phyloP scores from a whole-genome alignment of 192 early-diverging fungal genomes.

The Spizellomyces punctatus region DNA sequence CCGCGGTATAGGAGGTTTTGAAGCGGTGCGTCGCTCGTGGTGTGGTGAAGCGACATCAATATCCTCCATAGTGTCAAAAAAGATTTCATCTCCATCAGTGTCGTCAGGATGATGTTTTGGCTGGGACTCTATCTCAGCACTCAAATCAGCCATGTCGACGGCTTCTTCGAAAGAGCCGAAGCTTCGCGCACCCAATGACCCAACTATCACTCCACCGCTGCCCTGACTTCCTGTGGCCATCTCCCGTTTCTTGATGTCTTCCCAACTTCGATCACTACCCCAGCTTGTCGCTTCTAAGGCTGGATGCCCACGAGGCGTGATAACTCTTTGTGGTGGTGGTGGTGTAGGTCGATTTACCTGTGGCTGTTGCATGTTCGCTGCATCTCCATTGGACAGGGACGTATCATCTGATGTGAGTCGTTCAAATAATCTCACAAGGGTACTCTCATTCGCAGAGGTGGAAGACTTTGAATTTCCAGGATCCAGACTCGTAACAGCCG shows the following conservation, averaged over 20 bases:
- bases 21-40: no score
- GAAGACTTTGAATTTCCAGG: neutral
- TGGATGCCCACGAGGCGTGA: neutral
- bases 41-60: no score
- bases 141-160: neutral
- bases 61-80: constrained; percentile 31
- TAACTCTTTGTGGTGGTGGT: constrained; percentile 10
- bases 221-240: constrained; percentile 20
- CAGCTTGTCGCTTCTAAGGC: constrained; percentile 32
- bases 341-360: neutral
- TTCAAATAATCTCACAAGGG: constrained; percentile 20
- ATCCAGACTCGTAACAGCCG: neutral
- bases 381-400: neutral
- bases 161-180: constrained; percentile 12
- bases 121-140: constrained; percentile 20
- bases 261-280: constrained; percentile 38
- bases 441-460: neutral
- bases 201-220: neutral
- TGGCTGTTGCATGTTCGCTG: neutral
- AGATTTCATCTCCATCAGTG: constrained; percentile 45
- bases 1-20: neutral
- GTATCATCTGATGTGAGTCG: constrained; percentile 17
- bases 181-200: constrained; percentile 16
- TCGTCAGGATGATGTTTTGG: constrained; percentile 27
- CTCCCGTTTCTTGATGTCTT: constrained; percentile 24